Evolutionary conservation across 352 stramenopile species (phyloP).

Genomic region (Phytophthora sp.): DNA sequence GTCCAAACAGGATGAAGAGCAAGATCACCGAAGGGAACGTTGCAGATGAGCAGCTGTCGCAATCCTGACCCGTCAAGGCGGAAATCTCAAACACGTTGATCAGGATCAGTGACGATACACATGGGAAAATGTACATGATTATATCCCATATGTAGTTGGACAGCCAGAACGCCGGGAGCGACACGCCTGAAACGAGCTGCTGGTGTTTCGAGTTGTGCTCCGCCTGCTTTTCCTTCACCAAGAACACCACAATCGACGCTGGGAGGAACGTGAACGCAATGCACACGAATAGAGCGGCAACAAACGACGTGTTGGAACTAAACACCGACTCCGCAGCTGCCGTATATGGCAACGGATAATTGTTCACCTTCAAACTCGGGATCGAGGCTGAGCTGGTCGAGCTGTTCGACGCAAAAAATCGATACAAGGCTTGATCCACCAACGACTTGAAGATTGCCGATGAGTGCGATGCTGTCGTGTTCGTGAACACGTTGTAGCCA

Average conservation of each 20-base stretch:
- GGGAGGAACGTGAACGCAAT: constrained; percentile 91
- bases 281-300: constrained; percentile 79
- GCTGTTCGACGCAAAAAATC: constrained; percentile 42
- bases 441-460: constrained; percentile 57
- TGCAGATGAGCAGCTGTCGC: constrained; percentile 37
- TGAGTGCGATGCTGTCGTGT: constrained; percentile 52
- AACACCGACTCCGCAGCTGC: constrained; percentile 37
- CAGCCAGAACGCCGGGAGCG: constrained; percentile 94
- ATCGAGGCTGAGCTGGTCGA: constrained; percentile 5
- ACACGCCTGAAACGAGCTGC: constrained; percentile 93
- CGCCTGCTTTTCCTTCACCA: constrained; percentile 93
- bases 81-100: constrained; percentile 51
- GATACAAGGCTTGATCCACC: constrained; percentile 57
- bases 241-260: constrained; percentile 91
- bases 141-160: constrained; percentile 94
- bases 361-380: constrained; percentile 50
- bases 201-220: constrained; percentile 95
- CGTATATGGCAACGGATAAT: constrained; percentile 48
- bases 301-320: constrained; percentile 48
- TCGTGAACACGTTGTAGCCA: constrained; percentile 61
- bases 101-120: constrained; percentile 28
- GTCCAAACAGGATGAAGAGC: constrained; percentile 58
- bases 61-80: constrained; percentile 51
- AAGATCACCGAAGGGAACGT: constrained; percentile 55
- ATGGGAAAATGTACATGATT: constrained; percentile 88